Base-by-base conservation (phyloP, 176 grass and related monocot species). In the Carex scoparia region DNA sequence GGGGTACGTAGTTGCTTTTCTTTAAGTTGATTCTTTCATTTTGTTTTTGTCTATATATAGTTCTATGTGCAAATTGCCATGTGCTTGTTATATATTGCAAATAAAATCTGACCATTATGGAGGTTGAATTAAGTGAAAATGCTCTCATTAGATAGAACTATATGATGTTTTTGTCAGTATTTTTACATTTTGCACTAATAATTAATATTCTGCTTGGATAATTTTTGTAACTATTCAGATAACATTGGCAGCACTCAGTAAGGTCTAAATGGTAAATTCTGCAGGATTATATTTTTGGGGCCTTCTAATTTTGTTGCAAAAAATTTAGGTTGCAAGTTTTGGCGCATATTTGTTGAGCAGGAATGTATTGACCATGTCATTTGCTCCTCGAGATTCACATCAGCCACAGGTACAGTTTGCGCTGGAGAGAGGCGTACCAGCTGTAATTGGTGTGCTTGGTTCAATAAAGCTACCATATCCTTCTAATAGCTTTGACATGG, bases 341-440 rank as follows among this genome's bases (percentile, higher is more conserved):
- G 94, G 94, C 40, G 94, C 91, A 49, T 94, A 97, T 81, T 58
- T 97, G 56, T 73, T 97, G 79, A 90, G 90, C 75, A 91, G 87
- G 80, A 90, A 93, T 80, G 88, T 94, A 79, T 79, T 97, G 81
- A 94, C 90, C 1, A 90, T 97, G 90, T 97, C 94, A 67, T 91
- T 97, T 89, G 94, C 92, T 78, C 92, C 94, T 80, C 88, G 84
- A 75, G 92, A 97, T 87, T 89, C 87, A 87, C 87, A 97, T 58
- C 89, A 92, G 81, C 86, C 94, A 78, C 92, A 94, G 81, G 89
- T 94, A 78, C 94, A 97, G 80, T 97, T 97, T 91, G 94, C 94
- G 58, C 84, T 92, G 51, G 94, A 97, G 82, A 90, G 92, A 88
- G 94, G 94, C 4, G 86, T 97, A 51, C 94, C 94, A 86, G 94